Evolutionary conservation across 2,329 filamentous ascomycete genomes (phyloP), one percentile per base, ranked within the genome.

Genomic region (Exophiala mesophila): DNA sequence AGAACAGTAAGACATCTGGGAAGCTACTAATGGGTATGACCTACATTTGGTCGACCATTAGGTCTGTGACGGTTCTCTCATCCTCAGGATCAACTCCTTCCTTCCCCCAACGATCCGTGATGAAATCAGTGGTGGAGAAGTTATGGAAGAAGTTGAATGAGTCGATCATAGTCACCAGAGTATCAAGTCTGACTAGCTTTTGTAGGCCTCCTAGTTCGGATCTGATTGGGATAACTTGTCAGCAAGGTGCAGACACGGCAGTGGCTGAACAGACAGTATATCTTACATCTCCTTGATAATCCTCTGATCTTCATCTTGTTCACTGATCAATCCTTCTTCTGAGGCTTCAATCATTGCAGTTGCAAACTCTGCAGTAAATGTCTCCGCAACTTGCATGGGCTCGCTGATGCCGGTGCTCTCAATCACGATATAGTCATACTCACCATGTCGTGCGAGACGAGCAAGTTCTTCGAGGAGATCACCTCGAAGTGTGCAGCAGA

Each of bases 371-470:
- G 70, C 64, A 23, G 82, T 80, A 53, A 86, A 86, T 0, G 81
- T 86, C 66, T 86, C 82, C 0, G 82, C 82, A 0, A 87, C 82
- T 54, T 86, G 82, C 63, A 83, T 80, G 0, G 80, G 82, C 59
- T 85, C 81, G 52, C 81, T 85, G 49, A 86, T 83, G 0, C 83
- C 80, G 2, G 75, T 82, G 56, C 80, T 84, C 60, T 86, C 82
- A 30, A 85, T 82, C 28, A 85, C 68, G 18, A 86, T 76, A 58
- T 87, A 86, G 58, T 87, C 80, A 26, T 86, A 81, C 36, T 73
- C 67, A 13, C 77, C 72, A 1, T 78, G 69, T 55, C 80, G 74
- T 0, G 81, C 73, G 1, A 87, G 67, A 1, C 72, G 72, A 1
- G 82, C 81, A 0, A 87, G 72, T 57, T 87, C 83, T 45, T 83